A percentile compares a stretch with the other conserved stretches of the same genome.
phyloP scores from a whole-genome alignment of 1,139 yeast species.

The Pichia sp. region DNA sequence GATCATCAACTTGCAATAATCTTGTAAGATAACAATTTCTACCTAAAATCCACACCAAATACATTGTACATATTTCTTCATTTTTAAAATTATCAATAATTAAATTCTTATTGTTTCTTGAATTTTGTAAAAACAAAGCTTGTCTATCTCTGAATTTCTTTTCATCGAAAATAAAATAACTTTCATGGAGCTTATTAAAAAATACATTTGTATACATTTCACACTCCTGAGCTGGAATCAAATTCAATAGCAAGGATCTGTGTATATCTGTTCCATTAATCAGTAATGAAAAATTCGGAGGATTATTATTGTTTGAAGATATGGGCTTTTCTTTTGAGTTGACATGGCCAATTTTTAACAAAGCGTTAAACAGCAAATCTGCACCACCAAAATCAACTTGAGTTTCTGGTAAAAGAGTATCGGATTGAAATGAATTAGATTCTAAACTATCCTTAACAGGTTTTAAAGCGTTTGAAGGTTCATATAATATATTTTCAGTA shows the following conservation, averaged over 20 bases:
- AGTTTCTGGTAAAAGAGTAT: not conserved
- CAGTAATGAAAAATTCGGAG: constrained; percentile 14
- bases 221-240: constrained; percentile 25
- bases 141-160: constrained; percentile 24
- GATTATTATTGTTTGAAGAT: not conserved
- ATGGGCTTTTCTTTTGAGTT: not conserved
- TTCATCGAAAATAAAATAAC: constrained; percentile 31
- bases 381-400: constrained; percentile 22
- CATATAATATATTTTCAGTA: too few species aligned
- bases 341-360: constrained; percentile 23
- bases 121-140: constrained; percentile 22
- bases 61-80: constrained; percentile 31
- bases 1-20: not conserved
- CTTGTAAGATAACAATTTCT: constrained; percentile 15
- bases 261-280: constrained; percentile 19
- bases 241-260: constrained; percentile 22
- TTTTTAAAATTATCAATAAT: constrained; percentile 7
- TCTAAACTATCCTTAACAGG: too few species aligned
- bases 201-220: constrained; percentile 29
- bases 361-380: constrained; percentile 28
- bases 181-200: constrained; percentile 31
- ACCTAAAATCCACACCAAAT: constrained; percentile 34
- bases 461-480: too few species aligned
- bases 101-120: not conserved
- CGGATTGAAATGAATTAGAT: too few species aligned